Base-by-base conservation (phyloP, 345 rosid species). In the Rhodamnia rubescens region DNA sequence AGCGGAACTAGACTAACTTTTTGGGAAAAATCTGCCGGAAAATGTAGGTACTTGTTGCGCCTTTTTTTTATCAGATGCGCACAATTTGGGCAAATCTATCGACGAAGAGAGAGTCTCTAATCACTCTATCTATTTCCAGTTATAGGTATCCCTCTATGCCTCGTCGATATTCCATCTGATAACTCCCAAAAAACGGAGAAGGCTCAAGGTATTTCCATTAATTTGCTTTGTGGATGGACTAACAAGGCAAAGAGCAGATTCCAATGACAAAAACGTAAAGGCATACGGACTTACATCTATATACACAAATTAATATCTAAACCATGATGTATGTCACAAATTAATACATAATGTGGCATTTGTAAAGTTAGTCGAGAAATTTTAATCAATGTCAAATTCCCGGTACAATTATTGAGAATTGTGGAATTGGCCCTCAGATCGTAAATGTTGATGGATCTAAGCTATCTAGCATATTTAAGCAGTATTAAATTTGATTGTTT, bases 51-150 rank as follows among this genome's bases (percentile, higher is more conserved):
- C 3, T 59, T 59, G 4, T 27, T 59, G 4, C 40, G 0, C 20
- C n/a, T n/a, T 0, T 14, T 1, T 6, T 59, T 57, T 4, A 27
- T 59, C 9, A 0, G 16, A 0, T 61, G 40, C 21, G 2, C 40
- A 61, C 40, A 14, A 61, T 61, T 0, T 9, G 3, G 1, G 21
- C 11, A 6, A 61, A 10, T 27, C 21, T 0, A 27, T 61, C 21
- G n/a, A n/a, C n/a, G n/a, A 27, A 1, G 1, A 3, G 6, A 7
- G 20, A 13, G 40, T 16, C 18, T 61, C 74, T 59, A 27, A 59
- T 59, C 36, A 14, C 0, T 61, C 74, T 61, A 0, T 61, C 74
- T 61, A 7, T 61, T 15, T 11, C 7, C 40, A 61, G 40, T 27
- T 61, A 2, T 14, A 61, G 74, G 74, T 0, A 27, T 61, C 74